Base-by-base conservation (phyloP, 306 rosid genomes). In the Vigna trinervia region DNA sequence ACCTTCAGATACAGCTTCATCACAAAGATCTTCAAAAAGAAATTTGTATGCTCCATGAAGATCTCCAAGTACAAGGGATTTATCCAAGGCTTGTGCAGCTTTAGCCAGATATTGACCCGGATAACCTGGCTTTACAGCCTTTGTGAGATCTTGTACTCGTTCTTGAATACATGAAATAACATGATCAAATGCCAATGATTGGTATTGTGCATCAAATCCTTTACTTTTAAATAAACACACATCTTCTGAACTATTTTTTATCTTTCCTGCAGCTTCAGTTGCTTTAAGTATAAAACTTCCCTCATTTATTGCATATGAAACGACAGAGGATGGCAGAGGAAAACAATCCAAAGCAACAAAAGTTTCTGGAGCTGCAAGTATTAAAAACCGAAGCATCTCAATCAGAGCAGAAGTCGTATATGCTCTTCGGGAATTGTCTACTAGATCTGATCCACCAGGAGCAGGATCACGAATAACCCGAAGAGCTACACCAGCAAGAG, bases 271-370 rank as follows among this genome's bases (percentile, higher is more conserved):
- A 78, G 82, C 93, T 67, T 91, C 96, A 45, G 80, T 79, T 66
- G 89, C 73, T 82, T 90, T 92, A 10, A 87, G 75, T 59, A 60
- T 82, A 64, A 95, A 82, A 85, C 74, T 88, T 71, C 96, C 97
- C 60, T 92, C 97, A 53, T 83, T 89, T 72, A 80, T 84, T 36
- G 87, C 50, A 83, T 89, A 90, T 39, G 92, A 88, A 78, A 87
- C 85, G 30, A 92, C 90, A 73, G 83, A 87, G 8, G 89, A 76
- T 72, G 97, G 99, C 50, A 92, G 80, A 5, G 99, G 99, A 84
- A 95, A 95, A 88, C 97, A 95, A 86, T 95, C 96, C 87, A 95
- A 78, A 75, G 96, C 89, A 32, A 92, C 99, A 89, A 95, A 95
- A 28, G 97, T 88, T 83, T 92, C 94, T 4, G 99, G 99, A 68